These are phyloP conservation scores for Xylariaceae sp. DNA, from an alignment of 2,329 filamentous ascomycete species.

Conservation along the genomic window DNA sequence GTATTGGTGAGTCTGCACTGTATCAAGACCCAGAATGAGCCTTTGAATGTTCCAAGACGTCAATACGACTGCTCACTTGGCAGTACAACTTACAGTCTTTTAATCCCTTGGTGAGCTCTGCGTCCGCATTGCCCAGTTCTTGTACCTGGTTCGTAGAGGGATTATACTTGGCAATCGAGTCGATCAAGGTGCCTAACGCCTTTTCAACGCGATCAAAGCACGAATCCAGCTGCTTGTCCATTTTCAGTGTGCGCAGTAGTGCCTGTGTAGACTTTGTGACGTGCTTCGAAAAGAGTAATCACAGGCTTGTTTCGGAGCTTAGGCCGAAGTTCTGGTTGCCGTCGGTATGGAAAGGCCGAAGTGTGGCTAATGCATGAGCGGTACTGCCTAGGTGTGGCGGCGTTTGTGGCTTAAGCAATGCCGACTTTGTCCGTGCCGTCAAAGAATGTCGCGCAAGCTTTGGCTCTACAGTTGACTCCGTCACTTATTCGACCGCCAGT, in stretches of 20 bases:
- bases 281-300: background rate
- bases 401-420: conserved; percentile 9
- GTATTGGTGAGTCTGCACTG: conserved; percentile 76
- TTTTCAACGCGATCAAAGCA: conserved; percentile 72
- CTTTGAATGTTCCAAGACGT: no score
- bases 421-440: conserved; percentile 34
- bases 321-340: background rate
- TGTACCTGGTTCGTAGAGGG: conserved; percentile 70
- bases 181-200: conserved; percentile 71
- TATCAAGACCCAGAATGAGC: background rate
- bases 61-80: background rate
- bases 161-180: conserved; percentile 83
- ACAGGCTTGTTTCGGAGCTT: background rate
- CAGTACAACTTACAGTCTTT: conserved; percentile 61
- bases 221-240: conserved; percentile 67
- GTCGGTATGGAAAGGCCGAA: background rate
- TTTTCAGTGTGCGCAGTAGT: conserved; percentile 39
- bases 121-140: conserved; percentile 74
- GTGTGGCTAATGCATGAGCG: no score
- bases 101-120: conserved; percentile 68
- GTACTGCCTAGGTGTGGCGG: conserved; percentile 1
- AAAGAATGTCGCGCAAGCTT: conserved; percentile 41
- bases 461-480: conserved; percentile 23
- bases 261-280: background rate
- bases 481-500: conserved; percentile 28